Base-by-base conservation (phyloP, 352 stramenopile genomes). In the Hyaloperonospora brassicae region DNA sequence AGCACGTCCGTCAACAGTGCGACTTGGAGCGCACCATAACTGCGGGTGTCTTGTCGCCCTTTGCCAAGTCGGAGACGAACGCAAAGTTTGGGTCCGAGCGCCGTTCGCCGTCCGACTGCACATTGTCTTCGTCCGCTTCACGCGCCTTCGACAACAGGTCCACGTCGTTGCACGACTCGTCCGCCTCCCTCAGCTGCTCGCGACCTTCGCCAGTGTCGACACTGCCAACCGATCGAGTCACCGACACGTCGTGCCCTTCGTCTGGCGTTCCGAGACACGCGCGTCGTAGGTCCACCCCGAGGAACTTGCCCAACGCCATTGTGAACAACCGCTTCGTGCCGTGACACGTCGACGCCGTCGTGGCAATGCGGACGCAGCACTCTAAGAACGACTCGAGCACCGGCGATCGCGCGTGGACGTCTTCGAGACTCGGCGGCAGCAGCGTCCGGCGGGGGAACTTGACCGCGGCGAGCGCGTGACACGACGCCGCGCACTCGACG, bases 381-480 rank as follows among this genome's bases (percentile, higher is more conserved):
- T 70, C 51, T 9, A 88, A 62, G 31, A 86, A 88, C 1, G 44
- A 50, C 48, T 86, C 75, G 4, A 88, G 72, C 57, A 69, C 52
- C 45, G 73, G 54, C 23, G 75, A 75, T 13, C 77, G 65, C 27
- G 66, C 57, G 14, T 77, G 61, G 0, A 86, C 47, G 51, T 86
- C 73, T n/a, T 76, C 59, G 0, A 62, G 53, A 46, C 55, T 84
- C 1, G 63, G 59, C 11, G 66, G 57, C 23, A 86, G 76, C n/a
- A 85, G 24, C 5, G 69, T 70, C n/a, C 75, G 75, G 14, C 55
- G 63, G 22, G 77, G 77, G 53, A 88, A 88, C 43, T 73, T 61
- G 30, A 77, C 50, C 1, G 46, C 44, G 48, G 68, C 55, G 25
- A 88, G 58, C 22, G 64, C 52, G 34, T 70, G 62, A 39, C 61